phyloP scores from a whole-genome alignment of 768 basidiomycete species.

The Rhodotorula paludigena region DNA sequence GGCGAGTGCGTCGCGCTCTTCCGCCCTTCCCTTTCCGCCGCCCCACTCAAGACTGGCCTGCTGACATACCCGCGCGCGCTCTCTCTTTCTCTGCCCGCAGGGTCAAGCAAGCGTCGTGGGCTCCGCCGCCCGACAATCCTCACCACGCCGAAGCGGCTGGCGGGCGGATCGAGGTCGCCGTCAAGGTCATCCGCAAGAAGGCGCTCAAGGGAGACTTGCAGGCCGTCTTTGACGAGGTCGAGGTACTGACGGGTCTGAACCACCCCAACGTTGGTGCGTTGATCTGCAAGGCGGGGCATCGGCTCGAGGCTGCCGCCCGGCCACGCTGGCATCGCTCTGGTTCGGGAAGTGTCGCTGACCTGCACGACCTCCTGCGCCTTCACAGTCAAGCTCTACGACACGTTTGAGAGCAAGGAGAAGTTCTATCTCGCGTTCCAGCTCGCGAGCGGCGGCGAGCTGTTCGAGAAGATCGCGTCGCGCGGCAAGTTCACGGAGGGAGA shows the following conservation, averaged over 20 bases:
- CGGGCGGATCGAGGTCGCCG: constrained; percentile 50
- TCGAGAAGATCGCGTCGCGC: constrained; percentile 73
- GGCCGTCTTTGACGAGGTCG: constrained; percentile 90
- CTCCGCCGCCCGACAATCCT: constrained; percentile 39
- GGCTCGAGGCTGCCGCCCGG: too few species aligned
- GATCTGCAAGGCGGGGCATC: too few species aligned
- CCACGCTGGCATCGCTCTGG: neutral
- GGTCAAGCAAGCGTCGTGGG: constrained; percentile 64
- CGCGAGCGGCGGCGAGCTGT: constrained; percentile 88
- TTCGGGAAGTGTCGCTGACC: neutral
- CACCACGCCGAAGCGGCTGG: constrained; percentile 38
- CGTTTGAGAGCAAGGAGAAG: constrained; percentile 89
- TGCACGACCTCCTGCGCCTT: neutral
- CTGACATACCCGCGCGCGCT: neutral
- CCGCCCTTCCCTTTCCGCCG: constrained; percentile 51
- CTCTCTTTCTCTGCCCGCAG: neutral
- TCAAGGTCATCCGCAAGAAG: constrained; percentile 75
- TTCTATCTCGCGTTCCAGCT: constrained; percentile 82
- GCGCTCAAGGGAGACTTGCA: constrained; percentile 57
- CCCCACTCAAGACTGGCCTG: constrained; percentile 48
- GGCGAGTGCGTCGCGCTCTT: constrained; percentile 9
- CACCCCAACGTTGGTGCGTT: constrained; percentile 71
- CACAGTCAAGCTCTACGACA: constrained; percentile 93
- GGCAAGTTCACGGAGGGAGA: constrained; percentile 94
- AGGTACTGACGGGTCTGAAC: constrained; percentile 77